Evolutionary conservation across 1,284 basidiomycete genomes (phyloP).

Genomic region (Prillingera fragicola): DNA sequence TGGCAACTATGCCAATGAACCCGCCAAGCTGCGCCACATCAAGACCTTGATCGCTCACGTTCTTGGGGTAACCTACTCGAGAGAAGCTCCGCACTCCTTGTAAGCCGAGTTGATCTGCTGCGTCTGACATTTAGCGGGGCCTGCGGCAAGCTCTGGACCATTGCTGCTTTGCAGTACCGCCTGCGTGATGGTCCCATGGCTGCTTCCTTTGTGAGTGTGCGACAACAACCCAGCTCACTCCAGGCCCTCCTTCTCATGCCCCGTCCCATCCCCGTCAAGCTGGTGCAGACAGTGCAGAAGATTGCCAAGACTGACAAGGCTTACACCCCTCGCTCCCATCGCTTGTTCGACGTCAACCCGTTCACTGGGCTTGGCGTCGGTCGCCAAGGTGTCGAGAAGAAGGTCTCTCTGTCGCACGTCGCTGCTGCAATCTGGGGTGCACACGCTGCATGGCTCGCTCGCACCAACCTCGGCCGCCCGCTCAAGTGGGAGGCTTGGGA

Average conservation of each 20-base stretch:
- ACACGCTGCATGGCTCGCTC: constrained; percentile 13
- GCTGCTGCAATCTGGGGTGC: constrained; percentile 10
- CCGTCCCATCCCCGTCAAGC: constrained; percentile 8
- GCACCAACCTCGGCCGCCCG: constrained; percentile 1
- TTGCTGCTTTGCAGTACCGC: constrained; percentile 14
- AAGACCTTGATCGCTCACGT: constrained; percentile 4
- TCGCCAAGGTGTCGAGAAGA: constrained; percentile 6
- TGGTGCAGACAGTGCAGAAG: constrained; percentile 7
- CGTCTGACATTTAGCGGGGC: constrained; percentile 6
- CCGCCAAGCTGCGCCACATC: constrained; percentile 2
- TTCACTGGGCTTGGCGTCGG: constrained; percentile 10
- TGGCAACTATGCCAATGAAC: constrained; percentile 8
- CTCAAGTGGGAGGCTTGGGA: constrained; percentile 14
- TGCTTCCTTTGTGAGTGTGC: constrained; percentile 7
- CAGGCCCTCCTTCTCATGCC: constrained; percentile 17
- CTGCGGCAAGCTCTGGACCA: constrained; percentile 17
- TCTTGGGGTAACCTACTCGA: constrained; percentile 6
- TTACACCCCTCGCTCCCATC: constrained; percentile 8
- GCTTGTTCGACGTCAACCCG: constrained; percentile 14
- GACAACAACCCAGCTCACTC: neutral
- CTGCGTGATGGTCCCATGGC: constrained; percentile 18
- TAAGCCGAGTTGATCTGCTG: neutral
- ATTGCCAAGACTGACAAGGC: constrained; percentile 9
- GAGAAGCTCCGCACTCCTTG: constrained; percentile 8
- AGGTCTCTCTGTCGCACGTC: constrained; percentile 4